Evolutionary conservation across 169 alveolate genomes (phyloP), one percentile per base, ranked within the genome.

Genomic region (Theileria sp.): DNA sequence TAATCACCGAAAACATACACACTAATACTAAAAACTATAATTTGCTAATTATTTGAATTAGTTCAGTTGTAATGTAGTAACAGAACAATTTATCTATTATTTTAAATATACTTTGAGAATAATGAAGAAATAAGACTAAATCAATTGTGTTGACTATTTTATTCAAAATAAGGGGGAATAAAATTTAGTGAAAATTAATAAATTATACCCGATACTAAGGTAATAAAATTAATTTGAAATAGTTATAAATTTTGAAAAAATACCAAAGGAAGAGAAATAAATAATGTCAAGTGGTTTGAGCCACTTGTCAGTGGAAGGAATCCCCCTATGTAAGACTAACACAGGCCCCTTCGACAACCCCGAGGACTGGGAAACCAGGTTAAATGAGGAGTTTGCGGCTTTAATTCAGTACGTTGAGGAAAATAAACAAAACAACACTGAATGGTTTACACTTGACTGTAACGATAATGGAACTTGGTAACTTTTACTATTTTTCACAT

Each of bases 381-480:
- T 96, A 58, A 96, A 97, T 81, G 98, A 97, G 86, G 99, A 97
- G 85, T 94, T 93, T 77, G 80, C 86, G 4, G 97, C 98, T 1
- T 89, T 97, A 49, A 96, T 97, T 56, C 89, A 89, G 66, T 96
- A 95, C 80, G 94, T 95, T 58, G 91, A 96, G 75, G 78, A 89
- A 25, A 92, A 93, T 80, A 95, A 96, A 85, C 92, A 92, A 64
- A 95, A 94, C 67, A 98, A 96, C 88, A 94, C 94, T 68, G 99
- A 97, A 79, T 97, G 99, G 99, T 96, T 97, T 66, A 86, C 86
- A 54, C 87, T 97, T 15, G 98, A 96, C 80, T 93, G 98, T 28
- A 92, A 95, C 86, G 94, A 92, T 67, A 92, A 95, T 69, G 98
- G 98, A 4, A 95, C 97, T 7, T 92, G 92, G 97, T 94, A 71